Evolutionary conservation across 2,329 filamentous ascomycete genomes (phyloP), one percentile per base, ranked within the genome.

Genomic region (Beauveria scarabaeidicola): DNA sequence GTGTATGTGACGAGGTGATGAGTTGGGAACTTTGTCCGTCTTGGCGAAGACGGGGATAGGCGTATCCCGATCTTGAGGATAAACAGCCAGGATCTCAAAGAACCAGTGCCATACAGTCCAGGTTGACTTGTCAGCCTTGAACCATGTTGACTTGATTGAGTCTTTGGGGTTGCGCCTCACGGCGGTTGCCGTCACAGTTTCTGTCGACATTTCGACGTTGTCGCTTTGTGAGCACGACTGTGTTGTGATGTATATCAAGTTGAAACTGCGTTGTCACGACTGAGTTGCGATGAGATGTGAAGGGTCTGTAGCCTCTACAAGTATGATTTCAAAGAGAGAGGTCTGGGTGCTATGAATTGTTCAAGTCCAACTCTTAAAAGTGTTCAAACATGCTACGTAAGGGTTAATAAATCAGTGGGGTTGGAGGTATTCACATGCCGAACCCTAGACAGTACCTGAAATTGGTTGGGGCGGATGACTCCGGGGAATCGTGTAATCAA

Each of bases 111-210:
- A 61, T 5, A 64, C 4, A 5, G 64, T 69, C 73, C 73, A 75
- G 3, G 65, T 40, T 19, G 61, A 61, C 25, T 61, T 65, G 61
- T 70, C 68, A 23, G 58, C 61, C 6, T 41, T 46, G 5, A 69
- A 69, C 73, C 73, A 75, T 8, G 73, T 75, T 5, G 73, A 73
- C 66, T 74, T 74, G 68, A 75, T 75, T 10, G 72, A 74, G 63
- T 75, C 72, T 52, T 69, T 71, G 21, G 58, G 52, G 32, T 46
- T 60, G 19, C 54, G 60, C 43, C 43, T n/a, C 15, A 58, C 55
- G 55, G 53, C 50, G 21, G 54, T 43, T 4, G 54, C 46, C 36
- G 59, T 58, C 11, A 32, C 23, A 8, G 54, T 59, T 19, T 47
- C 36, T 58, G 56, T 59, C 21, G 57, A 59, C 57, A 59, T 59